Base-by-base conservation (phyloP, 345 rosid genomes). In the Sapria himalayana region DNA sequence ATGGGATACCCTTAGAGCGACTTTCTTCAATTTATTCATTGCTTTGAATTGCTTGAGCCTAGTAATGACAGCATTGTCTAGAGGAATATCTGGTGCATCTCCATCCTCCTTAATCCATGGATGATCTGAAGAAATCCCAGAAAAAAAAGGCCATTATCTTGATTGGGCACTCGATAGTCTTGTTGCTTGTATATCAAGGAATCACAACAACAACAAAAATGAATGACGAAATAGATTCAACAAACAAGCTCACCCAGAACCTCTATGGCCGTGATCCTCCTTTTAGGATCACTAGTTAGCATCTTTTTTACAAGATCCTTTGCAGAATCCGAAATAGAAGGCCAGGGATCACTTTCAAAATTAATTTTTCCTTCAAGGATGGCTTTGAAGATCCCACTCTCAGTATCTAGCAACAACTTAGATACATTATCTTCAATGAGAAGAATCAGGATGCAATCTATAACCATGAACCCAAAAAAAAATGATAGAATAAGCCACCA, bases 291-390 rank as follows among this genome's bases (percentile, higher is more conserved):
- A 8, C 82, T 66, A 53, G 58, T 69, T n/a, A 82, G 63, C 98
- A 89, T 89, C 67, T 74, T 89, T 55, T 66, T 62, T 19, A 89
- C 93, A 18, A 89, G 81, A 57, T 89, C 98, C 64, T 89, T 82
- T 1, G 91, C 98, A 33, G 58, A 85, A 8, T 71, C 62, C 29
- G 98, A 89, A 43, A 89, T 89, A 4, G 62, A 64, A 1, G 98
- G 98, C 98, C 98, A 89, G 5, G 91, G 98, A 58, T 84, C 98
- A 13, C 71, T 79, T 2, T 78, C 50, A 46, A 89, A 89, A 56
- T 82, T 94, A 19, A 82, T 19, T 5, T 79, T 77, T 5, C 95
- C 91, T 0, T 85, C 70, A 38, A 82, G 37, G 23, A 89, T 82
- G 9, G 93, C 80, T 22, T 82, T 89, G 82, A 89, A 89, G 24